Conservation (phyloP, 805 yeast genomes). For the Zygoascus biomembranicola region DNA sequence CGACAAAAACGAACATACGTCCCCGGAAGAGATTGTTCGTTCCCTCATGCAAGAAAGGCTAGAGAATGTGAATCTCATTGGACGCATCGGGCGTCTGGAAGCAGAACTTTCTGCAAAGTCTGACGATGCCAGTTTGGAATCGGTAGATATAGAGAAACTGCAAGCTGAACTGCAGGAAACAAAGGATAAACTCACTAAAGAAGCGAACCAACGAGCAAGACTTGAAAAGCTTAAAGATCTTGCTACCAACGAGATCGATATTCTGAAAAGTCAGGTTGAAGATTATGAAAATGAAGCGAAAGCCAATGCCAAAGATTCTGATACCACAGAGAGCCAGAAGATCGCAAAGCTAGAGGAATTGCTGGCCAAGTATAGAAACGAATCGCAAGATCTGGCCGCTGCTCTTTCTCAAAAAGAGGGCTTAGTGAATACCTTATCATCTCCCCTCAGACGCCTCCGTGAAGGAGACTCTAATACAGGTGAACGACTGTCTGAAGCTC, state of each 20-base stretch:
- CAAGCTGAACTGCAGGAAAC: slow-evolving; percentile 22
- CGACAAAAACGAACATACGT: slow-evolving; percentile 32
- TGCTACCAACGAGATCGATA: slow-evolving; percentile 50
- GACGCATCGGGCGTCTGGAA: slow-evolving; percentile 26
- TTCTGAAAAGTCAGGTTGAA: slow-evolving; percentile 49
- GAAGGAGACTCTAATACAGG: neutral
- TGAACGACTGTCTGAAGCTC: slow-evolving; percentile 9
- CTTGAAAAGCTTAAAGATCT: slow-evolving; percentile 44
- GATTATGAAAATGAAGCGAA: slow-evolving; percentile 36
- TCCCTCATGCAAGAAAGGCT: slow-evolving; percentile 29
- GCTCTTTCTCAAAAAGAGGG: slow-evolving; percentile 30
- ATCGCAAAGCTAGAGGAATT: slow-evolving; percentile 36
- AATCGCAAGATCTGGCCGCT: slow-evolving; percentile 37
- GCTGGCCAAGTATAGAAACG: slow-evolving; percentile 48
- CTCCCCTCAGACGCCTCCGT: slow-evolving; percentile 12
- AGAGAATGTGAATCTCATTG: slow-evolving; percentile 23
- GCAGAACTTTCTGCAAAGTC: slow-evolving; percentile 23
- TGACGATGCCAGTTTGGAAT: slow-evolving; percentile 18
- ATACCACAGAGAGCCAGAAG: slow-evolving; percentile 17
- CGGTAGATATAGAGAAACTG: slow-evolving; percentile 22
- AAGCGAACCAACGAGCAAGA: slow-evolving; percentile 29
- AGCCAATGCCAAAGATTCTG: slow-evolving; percentile 13
- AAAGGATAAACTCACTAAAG: slow-evolving; percentile 34
- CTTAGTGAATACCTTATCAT: slow-evolving; percentile 7
- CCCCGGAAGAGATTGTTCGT: slow-evolving; percentile 34